Conservation (phyloP, 768 basidiomycete genomes). For the Paxillus ammoniavirescens region DNA sequence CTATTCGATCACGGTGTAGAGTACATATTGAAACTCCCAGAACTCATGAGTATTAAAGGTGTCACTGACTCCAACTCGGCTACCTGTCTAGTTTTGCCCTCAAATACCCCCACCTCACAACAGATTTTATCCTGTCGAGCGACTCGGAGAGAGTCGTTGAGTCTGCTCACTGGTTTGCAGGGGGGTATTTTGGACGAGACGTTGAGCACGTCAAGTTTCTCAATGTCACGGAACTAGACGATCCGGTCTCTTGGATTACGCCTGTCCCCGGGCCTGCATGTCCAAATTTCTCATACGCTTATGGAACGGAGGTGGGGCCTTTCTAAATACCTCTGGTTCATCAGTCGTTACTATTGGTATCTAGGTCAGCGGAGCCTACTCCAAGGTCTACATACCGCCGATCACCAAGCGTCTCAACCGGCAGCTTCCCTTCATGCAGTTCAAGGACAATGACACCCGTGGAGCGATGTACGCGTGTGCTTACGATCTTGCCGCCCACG, state of each 20-base stretch:
- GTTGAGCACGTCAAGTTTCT: constrained; percentile 17
- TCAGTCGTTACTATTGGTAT: too few species aligned
- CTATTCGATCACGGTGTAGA: constrained; percentile 35
- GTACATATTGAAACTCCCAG: constrained; percentile 1
- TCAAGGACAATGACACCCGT: constrained; percentile 31
- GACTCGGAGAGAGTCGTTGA: constrained; percentile 24
- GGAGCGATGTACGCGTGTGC: constrained; percentile 38
- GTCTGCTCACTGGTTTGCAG: constrained; percentile 37
- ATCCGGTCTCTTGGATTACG: constrained; percentile 35
- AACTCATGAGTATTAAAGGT: constrained; percentile 7
- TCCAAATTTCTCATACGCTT: constrained; percentile 22
- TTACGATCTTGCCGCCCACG: constrained; percentile 34
- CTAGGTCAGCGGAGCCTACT: neutral
- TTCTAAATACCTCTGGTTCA: too few species aligned
- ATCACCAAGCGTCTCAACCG: constrained; percentile 35
- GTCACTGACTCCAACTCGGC: neutral
- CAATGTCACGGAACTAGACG: constrained; percentile 29
- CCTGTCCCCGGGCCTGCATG: constrained; percentile 36
- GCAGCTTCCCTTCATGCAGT: constrained; percentile 28
- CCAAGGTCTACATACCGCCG: constrained; percentile 33
- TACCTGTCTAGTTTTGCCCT: neutral
- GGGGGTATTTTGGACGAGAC: constrained; percentile 33
- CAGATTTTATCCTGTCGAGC: neutral
- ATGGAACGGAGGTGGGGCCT: neutral
- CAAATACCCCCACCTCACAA: constrained; percentile 5